Evolutionary conservation across 495 filamentous ascomycete species (phyloP).

Genomic region (Apodospora peruviana): DNA sequence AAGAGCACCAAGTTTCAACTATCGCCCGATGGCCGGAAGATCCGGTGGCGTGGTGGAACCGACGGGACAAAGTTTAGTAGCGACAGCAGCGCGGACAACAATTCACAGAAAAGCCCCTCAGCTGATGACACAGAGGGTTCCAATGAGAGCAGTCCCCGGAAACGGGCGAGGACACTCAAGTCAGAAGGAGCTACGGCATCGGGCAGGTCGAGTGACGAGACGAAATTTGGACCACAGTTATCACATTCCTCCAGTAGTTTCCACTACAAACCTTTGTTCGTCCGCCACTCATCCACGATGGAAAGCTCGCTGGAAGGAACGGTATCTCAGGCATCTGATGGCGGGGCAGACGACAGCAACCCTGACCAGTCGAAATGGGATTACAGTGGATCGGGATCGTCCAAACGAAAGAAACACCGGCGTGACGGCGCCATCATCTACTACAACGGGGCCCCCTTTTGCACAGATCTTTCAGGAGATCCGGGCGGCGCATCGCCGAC

Average conservation of each 20-base stretch:
- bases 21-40: slow-evolving; percentile 64
- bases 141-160: slow-evolving; percentile 25
- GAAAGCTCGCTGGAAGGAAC: slow-evolving; percentile 40
- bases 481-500: slow-evolving; percentile 32
- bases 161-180: slow-evolving; percentile 32
- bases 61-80: slow-evolving; percentile 55
- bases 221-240: slow-evolving; percentile 30
- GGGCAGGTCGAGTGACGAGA: slow-evolving; percentile 24
- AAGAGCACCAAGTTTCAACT: slow-evolving; percentile 66
- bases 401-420: slow-evolving; percentile 36
- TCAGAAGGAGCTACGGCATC: slow-evolving; percentile 5
- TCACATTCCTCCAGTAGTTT: slow-evolving; percentile 42
- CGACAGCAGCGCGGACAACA: slow-evolving; percentile 44
- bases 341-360: slow-evolving; percentile 31
- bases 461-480: slow-evolving; percentile 70
- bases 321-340: slow-evolving; percentile 19
- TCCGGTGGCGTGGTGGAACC: slow-evolving; percentile 66
- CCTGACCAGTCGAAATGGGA: slow-evolving; percentile 30
- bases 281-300: slow-evolving; percentile 38
- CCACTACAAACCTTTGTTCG: slow-evolving; percentile 61
- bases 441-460: slow-evolving; percentile 70
- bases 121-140: slow-evolving; percentile 38
- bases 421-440: slow-evolving; percentile 73
- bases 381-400: slow-evolving; percentile 37
- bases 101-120: slow-evolving; percentile 32